Conservation (phyloP, 805 yeast genomes). For the Wickerhamomyces bovis region DNA sequence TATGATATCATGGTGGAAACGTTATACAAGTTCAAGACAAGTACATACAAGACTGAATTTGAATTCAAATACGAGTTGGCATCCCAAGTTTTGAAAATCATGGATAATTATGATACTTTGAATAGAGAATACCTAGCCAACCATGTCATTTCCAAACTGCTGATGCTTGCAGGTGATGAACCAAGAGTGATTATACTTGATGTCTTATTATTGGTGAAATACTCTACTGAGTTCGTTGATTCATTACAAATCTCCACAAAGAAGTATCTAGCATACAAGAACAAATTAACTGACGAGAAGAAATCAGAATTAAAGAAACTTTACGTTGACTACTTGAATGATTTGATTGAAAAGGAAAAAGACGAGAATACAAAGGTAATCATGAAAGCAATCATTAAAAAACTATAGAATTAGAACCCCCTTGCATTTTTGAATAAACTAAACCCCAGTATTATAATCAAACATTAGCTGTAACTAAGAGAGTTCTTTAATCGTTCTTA, state of each 20-base stretch:
- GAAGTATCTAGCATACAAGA: conserved; percentile 56
- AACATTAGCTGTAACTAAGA: background rate
- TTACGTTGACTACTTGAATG: conserved; percentile 23
- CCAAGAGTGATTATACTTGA: conserved; percentile 42
- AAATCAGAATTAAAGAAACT: conserved; percentile 29
- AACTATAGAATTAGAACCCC: conserved; percentile 13
- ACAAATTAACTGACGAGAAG: conserved; percentile 30
- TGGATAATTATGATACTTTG: conserved; percentile 63
- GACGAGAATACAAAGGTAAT: conserved; percentile 18
- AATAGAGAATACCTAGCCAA: conserved; percentile 61
- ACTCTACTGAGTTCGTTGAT: conserved; percentile 44
- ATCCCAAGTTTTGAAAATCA: conserved; percentile 41
- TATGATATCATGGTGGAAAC: conserved; percentile 59
- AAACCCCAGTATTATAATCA: too few species aligned
- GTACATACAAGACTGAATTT: conserved; percentile 35
- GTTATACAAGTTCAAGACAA: conserved; percentile 21
- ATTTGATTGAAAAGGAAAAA: conserved; percentile 10
- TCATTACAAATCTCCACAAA: conserved; percentile 64
- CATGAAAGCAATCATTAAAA: conserved; percentile 20
- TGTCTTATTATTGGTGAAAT: conserved; percentile 54
- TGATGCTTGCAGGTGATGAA: conserved; percentile 34
- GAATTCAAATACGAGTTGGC: conserved; percentile 27
- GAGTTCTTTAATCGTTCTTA: conserved; percentile 7
- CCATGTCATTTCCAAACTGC: conserved; percentile 56
- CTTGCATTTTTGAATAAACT: background rate